phyloP scores from a whole-genome alignment of 345 rosid genomes.

The Combretum micranthum region DNA sequence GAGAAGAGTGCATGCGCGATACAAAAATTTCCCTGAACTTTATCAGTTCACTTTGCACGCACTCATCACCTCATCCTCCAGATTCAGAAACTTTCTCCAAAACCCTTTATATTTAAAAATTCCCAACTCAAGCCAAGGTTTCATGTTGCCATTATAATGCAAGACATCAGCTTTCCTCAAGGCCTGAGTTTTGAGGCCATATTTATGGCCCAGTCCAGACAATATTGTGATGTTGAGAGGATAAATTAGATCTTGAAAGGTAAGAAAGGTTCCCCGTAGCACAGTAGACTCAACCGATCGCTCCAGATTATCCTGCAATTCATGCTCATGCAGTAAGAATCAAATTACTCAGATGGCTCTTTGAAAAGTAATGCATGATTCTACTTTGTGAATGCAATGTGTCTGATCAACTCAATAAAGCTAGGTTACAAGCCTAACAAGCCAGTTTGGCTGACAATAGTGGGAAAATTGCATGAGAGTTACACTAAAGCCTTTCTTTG shows the following conservation, averaged over 20 bases:
- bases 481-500: too few species aligned
- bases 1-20: not conserved
- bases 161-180: constrained; percentile 60
- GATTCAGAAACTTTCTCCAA: constrained; percentile 71
- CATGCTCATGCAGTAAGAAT: constrained; percentile 1
- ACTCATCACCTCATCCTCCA: constrained; percentile 52
- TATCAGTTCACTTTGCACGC: constrained; percentile 80
- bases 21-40: constrained; percentile 2
- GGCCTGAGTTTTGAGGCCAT: constrained; percentile 30
- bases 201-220: constrained; percentile 82
- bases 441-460: too few species aligned
- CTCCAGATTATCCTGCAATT: constrained; percentile 32
- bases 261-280: constrained; percentile 65
- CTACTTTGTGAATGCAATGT: too few species aligned
- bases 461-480: too few species aligned
- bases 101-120: constrained; percentile 56
- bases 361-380: too few species aligned
- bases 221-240: constrained; percentile 51
- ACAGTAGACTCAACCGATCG: constrained; percentile 42
- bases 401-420: too few species aligned
- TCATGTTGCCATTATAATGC: constrained; percentile 96
- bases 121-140: constrained; percentile 97
- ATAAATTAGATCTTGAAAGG: constrained; percentile 62
- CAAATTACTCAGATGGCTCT: constrained; percentile 1
- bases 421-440: too few species aligned